These are phyloP conservation scores for Phytophthora europaea DNA, from an alignment of 352 stramenopile species.

Conservation along the genomic window DNA sequence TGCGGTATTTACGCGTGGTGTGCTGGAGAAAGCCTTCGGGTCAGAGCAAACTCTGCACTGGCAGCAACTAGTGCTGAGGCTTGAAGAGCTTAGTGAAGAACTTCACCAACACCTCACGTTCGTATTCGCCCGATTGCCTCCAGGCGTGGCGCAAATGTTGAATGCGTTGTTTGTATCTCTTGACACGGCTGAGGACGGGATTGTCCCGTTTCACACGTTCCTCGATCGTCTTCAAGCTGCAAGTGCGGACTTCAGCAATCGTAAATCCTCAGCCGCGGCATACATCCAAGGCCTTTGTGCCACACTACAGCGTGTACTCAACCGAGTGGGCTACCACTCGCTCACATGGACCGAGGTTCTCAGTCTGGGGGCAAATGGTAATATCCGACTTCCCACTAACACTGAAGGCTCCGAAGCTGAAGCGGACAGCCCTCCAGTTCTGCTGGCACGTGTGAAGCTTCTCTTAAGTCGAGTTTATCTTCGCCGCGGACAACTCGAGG, in stretches of 20 bases:
- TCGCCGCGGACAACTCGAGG: constrained; percentile 64
- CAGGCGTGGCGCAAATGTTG: constrained; percentile 28
- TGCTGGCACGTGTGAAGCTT: constrained; percentile 57
- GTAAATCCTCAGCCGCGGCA: constrained; percentile 26
- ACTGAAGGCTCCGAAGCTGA: constrained; percentile 24
- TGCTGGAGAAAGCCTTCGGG: constrained; percentile 38
- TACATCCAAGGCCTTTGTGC: constrained; percentile 41
- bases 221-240: constrained; percentile 40
- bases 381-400: constrained; percentile 26
- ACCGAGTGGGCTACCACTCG: constrained; percentile 37
- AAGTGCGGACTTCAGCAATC: constrained; percentile 27
- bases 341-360: constrained; percentile 38
- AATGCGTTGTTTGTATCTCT: constrained; percentile 49
- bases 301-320: constrained; percentile 40
- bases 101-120: constrained; percentile 51
- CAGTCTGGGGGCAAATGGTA: constrained; percentile 19
- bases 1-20: constrained; percentile 19
- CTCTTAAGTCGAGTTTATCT: constrained; percentile 66
- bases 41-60: constrained; percentile 54
- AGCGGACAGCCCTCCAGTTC: constrained; percentile 20
- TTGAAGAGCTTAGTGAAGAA: constrained; percentile 47
- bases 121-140: constrained; percentile 38
- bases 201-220: constrained; percentile 54
- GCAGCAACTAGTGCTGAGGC: constrained; percentile 64
- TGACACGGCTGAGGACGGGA: constrained; percentile 52